Percentiles rank a stretch among this genome's conserved stretches.
phyloP scores from a whole-genome alignment of 2,329 filamentous ascomycete species.

The Fusarium newnesense region DNA sequence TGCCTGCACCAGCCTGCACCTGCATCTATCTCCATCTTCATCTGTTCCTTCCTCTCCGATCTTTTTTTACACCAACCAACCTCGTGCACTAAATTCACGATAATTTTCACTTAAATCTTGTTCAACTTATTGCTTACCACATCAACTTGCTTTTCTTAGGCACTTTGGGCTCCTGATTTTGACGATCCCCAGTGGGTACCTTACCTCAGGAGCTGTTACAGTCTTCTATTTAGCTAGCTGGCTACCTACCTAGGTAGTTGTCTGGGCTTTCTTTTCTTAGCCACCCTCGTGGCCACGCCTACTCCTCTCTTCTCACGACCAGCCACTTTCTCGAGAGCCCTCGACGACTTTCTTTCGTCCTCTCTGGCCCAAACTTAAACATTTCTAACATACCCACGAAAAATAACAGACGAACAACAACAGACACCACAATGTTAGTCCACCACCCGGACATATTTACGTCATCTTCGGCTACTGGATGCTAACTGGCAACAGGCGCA shows the following conservation, averaged over 20 bases:
- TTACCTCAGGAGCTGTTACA: constrained; percentile 12
- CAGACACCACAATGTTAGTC: constrained; percentile 37
- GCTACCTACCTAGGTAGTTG: not conserved
- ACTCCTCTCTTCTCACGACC: constrained; percentile 24
- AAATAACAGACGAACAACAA: not conserved
- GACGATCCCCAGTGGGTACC: constrained; percentile 8
- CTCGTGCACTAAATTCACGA: constrained; percentile 9
- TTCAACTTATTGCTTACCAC: not conserved
- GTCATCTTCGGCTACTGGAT: constrained; percentile 11
- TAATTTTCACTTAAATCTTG: not conserved
- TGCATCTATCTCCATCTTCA: constrained; percentile 31
- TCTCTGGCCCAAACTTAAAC: not conserved
- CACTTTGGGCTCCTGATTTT: not conserved
- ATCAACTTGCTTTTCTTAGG: not conserved
- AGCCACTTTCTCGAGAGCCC: constrained; percentile 23
- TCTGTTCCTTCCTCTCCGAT: constrained; percentile 19
- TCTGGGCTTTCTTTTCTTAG: constrained; percentile 15
- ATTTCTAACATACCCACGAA: not conserved
- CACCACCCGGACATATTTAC: not conserved
- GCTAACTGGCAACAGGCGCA: constrained; percentile 69
- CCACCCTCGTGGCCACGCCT: not conserved
- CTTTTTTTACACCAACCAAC: constrained; percentile 20
- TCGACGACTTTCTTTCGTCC: constrained; percentile 11
- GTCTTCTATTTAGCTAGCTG: not conserved
- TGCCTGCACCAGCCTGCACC: constrained; percentile 13